Evolutionary conservation across 768 basidiomycete genomes (phyloP), one percentile per base, ranked within the genome.

Genomic region (Paxillus rubicundulus): DNA sequence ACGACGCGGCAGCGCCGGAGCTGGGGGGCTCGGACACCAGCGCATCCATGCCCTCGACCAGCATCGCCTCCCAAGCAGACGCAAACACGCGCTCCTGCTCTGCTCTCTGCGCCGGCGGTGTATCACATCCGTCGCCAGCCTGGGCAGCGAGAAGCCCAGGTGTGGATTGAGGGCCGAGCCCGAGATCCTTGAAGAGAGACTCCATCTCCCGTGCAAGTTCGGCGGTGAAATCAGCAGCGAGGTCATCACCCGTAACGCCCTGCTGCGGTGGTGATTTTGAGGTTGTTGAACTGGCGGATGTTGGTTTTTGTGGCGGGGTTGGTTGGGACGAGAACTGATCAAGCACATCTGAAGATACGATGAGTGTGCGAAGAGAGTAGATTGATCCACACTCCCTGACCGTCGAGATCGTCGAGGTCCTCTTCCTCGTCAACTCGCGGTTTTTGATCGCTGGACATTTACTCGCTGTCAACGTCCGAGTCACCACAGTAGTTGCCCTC

Each of bases 31-130:
- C 45, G 13, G 41, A 9, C 55, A 59, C 58, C 41, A 61, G 63
- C 10, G 73, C 78, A 59, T 82, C 73, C 79, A 87, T 79, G 4
- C 74, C 82, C 55, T 87, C 82, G 38, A 82, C 68, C 12, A 90
- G 69, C 80, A 89, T 83, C 3, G 78, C 76, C 65, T 89, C 87
- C 87, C 84, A 91, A 27, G 84, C 82, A 6, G 80, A 80, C 51
- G 77, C 77, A 49, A 87, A 70, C 34, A 66, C 64, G 45, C 68
- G 66, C 47, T 76, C 72, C 53, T 71, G 69, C 34, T 70, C 62
- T 20, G 56, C 51, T 40, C 46, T 57, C 50, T 41, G 45, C 18
- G 52, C 36, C 1, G 33, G 14, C 12, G 33, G 14, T 9, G 36
- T 56, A 14, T 53, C 50, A 34, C 33, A 4, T 17, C 27, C 52